A percentile compares a stretch with the other conserved stretches of the same genome.
Evolutionary conservation across 257 asterid genomes (phyloP).

Genomic region (Paraleonurus japonicus): DNA sequence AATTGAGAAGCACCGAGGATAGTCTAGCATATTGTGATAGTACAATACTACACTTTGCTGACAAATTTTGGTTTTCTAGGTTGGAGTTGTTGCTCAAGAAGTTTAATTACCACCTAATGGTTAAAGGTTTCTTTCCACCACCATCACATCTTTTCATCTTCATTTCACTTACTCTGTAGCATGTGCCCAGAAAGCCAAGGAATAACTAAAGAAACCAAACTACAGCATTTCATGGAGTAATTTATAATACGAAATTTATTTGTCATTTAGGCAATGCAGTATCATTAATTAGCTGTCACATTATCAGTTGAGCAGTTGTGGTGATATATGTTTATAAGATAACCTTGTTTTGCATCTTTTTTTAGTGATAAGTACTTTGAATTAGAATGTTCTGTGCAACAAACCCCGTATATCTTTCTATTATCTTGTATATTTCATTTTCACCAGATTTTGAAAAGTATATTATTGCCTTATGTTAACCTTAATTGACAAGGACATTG

Average conservation of each 20-base stretch:
- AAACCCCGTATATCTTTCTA: background rate
- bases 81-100: background rate
- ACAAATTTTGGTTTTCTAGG: background rate
- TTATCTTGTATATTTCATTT: background rate
- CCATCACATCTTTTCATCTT: background rate
- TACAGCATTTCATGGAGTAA: background rate
- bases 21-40: background rate
- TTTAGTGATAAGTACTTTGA: background rate
- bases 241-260: background rate
- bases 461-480: background rate
- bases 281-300: background rate
- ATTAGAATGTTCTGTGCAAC: background rate
- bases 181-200: background rate
- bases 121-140: background rate
- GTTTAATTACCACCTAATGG: background rate
- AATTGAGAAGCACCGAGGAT: background rate
- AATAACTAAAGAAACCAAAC: background rate
- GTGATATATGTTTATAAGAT: background rate
- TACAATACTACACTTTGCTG: background rate
- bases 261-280: background rate
- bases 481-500: background rate
- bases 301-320: background rate
- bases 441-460: background rate
- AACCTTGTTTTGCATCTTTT: background rate
- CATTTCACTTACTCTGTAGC: background rate